These are phyloP conservation scores for Saturnispora gosingensis DNA, from an alignment of 805 yeast genomes.

Conservation along the genomic window DNA sequence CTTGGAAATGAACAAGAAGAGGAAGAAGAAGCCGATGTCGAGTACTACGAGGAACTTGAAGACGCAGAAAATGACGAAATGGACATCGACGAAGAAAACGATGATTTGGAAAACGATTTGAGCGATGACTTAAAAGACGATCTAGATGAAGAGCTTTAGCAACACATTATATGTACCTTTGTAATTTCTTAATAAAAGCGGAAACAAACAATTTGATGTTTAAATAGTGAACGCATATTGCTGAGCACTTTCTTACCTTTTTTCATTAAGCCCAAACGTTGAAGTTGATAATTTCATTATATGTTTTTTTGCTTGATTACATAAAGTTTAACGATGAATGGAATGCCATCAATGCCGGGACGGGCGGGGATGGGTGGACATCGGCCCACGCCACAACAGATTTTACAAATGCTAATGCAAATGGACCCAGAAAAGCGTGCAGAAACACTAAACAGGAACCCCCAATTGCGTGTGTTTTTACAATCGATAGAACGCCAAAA, in stretches of 20 bases:
- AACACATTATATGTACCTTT: neutral
- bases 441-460: conserved; percentile 25
- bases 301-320: neutral
- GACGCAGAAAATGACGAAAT: conserved; percentile 19
- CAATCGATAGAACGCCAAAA: conserved; percentile 29
- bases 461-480: conserved; percentile 26
- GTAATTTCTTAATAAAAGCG: neutral
- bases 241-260: neutral
- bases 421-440: conserved; percentile 30
- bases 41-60: conserved; percentile 16
- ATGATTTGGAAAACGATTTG: neutral
- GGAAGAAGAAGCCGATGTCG: conserved; percentile 15
- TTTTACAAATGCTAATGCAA: conserved; percentile 27
- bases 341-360: neutral
- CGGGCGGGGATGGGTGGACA: conserved; percentile 5
- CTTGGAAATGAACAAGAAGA: conserved; percentile 10
- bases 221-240: neutral
- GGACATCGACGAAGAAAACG: conserved; percentile 18
- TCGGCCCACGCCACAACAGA: conserved; percentile 21
- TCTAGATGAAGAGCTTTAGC: neutral
- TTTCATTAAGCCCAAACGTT: neutral
- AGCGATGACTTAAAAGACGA: neutral
- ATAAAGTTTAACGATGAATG: neutral
- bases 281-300: neutral
- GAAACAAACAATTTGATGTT: neutral